Base-by-base conservation (phyloP, 768 basidiomycete species). In the Coprinopsis sp. region DNA sequence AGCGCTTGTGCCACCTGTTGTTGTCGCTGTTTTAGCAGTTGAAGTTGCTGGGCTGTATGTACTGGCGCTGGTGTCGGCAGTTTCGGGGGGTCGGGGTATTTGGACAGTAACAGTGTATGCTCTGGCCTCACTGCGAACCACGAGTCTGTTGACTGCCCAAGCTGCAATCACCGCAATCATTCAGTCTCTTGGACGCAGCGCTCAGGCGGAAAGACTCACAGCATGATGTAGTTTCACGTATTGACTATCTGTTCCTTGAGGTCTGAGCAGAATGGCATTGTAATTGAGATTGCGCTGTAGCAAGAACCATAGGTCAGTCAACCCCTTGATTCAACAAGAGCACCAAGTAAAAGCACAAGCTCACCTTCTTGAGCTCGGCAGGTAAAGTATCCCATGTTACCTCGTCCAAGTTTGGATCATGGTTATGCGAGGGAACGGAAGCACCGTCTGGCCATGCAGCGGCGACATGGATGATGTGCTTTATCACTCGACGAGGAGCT, bases 361-460 rank as follows among this genome's bases (percentile, higher is more conserved):
- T 30, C 7, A 81, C 85, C 69, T 82, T 83, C 46, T 73, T 78
- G 22, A 87, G 56, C 57, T 87, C 85, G 3, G 46, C 25, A 1
- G 84, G 78, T 3, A 88, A 59, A 3, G 72, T 68, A 12, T 81
- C 77, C 85, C 84, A 87, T 4, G 69, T 72, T 10, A 78, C 63
- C 13, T 58, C 58, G 56, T 85, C 82, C 16, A 81, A 58, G 12
- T 61, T 54, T 2, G 71, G 63, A 3, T 61, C 56, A 5, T 61
- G 64, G 58, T 89, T 89, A 58, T 71, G 81, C 19, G 63, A 56
- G 3, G 87, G 86, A 37, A 71, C 66, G 51, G 69, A 64, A 3
- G 81, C 66, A 6, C 60, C 54, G 54, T 88, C 82, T 0, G 84
- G 81, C 16, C 70, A 65, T 3, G 71, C 67, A 10, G 77, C 74